These are phyloP conservation scores for Apiotrichum mycotoxinovorans DNA, from an alignment of 1,284 basidiomycete genomes.

Conservation along the genomic window DNA sequence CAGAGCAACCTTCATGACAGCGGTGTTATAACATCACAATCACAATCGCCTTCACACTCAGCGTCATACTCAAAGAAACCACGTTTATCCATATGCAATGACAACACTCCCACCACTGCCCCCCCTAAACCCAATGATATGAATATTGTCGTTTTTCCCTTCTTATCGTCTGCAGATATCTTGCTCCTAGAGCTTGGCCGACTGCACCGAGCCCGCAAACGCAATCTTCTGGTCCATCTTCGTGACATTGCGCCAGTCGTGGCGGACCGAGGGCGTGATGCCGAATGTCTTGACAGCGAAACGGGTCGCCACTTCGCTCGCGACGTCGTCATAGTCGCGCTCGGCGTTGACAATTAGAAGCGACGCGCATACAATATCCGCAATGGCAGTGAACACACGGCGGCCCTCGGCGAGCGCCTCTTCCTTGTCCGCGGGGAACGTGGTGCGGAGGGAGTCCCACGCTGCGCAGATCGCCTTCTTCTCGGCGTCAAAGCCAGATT, in stretches of 20 bases:
- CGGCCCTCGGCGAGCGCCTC: constrained; percentile 13
- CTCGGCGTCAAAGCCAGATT: neutral
- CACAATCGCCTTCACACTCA: too few relatives aligned
- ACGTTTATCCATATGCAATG: too few relatives aligned
- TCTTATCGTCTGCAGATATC: neutral
- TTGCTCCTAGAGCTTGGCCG: constrained; percentile 3
- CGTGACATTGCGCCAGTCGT: constrained; percentile 3
- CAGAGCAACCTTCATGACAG: too few relatives aligned
- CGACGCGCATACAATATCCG: constrained; percentile 11
- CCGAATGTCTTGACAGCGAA: constrained; percentile 1
- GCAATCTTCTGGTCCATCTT: constrained; percentile 14
- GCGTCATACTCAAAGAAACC: too few relatives aligned
- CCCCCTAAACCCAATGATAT: too few relatives aligned
- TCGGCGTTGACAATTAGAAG: constrained; percentile 18
- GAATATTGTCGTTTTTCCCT: neutral
- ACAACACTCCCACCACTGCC: too few relatives aligned
- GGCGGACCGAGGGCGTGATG: neutral
- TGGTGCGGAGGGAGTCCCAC: neutral
- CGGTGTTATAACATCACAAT: too few relatives aligned
- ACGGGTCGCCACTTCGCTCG: constrained; percentile 10
- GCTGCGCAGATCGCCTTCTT: neutral
- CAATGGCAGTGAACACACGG: constrained; percentile 5
- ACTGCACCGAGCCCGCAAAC: constrained; percentile 8
- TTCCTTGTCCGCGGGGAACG: constrained; percentile 9
- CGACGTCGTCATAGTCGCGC: constrained; percentile 11